phyloP scores from a whole-genome alignment of 2,329 filamentous ascomycete genomes.

The Aspergillus sp. region DNA sequence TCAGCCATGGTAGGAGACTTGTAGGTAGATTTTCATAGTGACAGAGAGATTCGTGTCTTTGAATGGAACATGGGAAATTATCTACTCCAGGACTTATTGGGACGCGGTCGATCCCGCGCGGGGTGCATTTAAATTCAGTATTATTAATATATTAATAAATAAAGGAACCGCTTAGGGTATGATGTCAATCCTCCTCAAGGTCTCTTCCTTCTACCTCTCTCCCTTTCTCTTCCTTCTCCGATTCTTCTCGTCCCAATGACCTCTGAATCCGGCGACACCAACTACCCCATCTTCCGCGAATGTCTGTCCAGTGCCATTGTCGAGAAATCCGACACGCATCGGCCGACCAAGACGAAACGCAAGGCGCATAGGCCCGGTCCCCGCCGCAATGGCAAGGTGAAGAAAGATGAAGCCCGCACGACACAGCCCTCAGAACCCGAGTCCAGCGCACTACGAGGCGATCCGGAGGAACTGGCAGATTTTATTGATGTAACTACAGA shows the following conservation, averaged over 20 bases:
- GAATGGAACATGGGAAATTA: no score
- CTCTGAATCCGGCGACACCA: conserved; percentile 43
- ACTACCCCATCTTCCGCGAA: conserved; percentile 71
- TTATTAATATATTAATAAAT: no score
- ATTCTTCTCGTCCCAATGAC: conserved; percentile 19
- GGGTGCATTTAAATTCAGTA: no score
- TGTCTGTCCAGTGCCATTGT: conserved; percentile 70
- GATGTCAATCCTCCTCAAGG: conserved; percentile 24
- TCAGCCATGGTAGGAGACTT: no score
- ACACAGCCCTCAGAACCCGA: conserved; percentile 7
- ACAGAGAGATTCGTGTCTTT: no score
- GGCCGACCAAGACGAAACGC: conserved; percentile 43
- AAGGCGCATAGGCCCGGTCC: conserved; percentile 18
- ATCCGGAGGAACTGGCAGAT: conserved; percentile 70
- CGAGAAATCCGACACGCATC: conserved; percentile 53
- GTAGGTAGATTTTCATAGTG: no score
- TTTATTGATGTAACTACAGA: conserved; percentile 64
- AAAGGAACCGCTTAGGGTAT: conserved; percentile 46
- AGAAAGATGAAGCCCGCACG: conserved; percentile 8
- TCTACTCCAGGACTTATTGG: no score
- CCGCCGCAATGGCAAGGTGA: conserved; percentile 6
- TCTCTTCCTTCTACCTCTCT: not conserved
- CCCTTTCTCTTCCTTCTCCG: not conserved
- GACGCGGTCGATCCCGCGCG: no score
- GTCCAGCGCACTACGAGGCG: conserved; percentile 22